Percentiles rank a stretch among this genome's conserved stretches.
Conservation (phyloP, 192 early-diverging fungal species). For the Entomortierella lignicola region DNA sequence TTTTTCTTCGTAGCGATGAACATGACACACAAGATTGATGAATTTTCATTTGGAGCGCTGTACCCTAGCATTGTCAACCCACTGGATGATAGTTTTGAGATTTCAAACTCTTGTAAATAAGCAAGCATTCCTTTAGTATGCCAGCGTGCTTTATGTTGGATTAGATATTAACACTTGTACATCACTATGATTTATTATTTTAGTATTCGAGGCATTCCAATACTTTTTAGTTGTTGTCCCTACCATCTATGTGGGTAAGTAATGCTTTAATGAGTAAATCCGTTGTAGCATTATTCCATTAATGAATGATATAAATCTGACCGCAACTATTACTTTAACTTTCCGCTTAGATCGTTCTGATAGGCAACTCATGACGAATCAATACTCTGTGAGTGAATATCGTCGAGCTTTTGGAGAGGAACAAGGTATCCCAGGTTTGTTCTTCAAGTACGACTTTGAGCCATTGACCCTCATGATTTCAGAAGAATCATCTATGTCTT, state of each 20-base stretch:
- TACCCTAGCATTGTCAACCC: conserved; percentile 92
- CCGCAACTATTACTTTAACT: no score
- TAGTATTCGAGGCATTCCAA: conserved; percentile 81
- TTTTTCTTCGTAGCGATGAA: conserved; percentile 72
- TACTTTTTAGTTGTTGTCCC: conserved; percentile 90
- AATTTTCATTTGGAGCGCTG: conserved; percentile 88
- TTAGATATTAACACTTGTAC: no score
- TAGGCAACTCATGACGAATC: conserved; percentile 82
- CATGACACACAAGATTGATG: conserved; percentile 94
- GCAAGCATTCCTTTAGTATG: no score
- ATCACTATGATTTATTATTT: not conserved
- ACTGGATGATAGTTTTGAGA: conserved; percentile 82
- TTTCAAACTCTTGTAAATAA: conserved; percentile 63
- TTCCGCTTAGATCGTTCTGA: conserved; percentile 63
- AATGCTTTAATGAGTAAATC: no score
- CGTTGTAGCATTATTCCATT: no score
- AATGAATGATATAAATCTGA: no score
- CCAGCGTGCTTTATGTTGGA: no score
- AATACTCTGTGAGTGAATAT: conserved; percentile 93
- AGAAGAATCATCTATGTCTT: conserved; percentile 66
- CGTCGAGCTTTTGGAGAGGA: conserved; percentile 55
- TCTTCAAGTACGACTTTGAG: conserved; percentile 94
- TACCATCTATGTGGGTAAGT: conserved; percentile 32
- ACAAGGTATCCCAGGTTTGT: conserved; percentile 68
- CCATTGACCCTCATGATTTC: conserved; percentile 85